Conservation (phyloP, 768 basidiomycete genomes). For the Leccinum arenicola region DNA sequence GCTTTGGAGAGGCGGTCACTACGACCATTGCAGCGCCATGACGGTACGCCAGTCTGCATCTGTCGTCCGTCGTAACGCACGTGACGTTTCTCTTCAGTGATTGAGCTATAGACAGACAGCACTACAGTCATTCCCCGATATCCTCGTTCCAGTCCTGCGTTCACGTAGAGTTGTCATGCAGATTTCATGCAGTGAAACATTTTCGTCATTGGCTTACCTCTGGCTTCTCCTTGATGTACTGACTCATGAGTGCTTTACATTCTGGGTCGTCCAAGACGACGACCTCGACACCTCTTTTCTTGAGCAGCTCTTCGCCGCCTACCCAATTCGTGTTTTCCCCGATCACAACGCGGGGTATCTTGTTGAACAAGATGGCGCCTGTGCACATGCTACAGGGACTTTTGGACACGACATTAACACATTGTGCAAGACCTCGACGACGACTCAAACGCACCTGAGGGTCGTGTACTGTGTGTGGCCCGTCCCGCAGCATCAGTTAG, state of each 20-base stretch:
- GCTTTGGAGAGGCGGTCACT: constrained; percentile 33
- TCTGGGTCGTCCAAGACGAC: constrained; percentile 44
- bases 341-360: constrained; percentile 63
- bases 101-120: constrained; percentile 6
- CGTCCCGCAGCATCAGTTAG: background rate
- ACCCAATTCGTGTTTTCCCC: constrained; percentile 58
- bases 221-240: constrained; percentile 55
- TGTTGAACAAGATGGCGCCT: constrained; percentile 60
- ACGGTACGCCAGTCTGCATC: constrained; percentile 6
- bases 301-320: constrained; percentile 54
- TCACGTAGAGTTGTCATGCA: constrained; percentile 12
- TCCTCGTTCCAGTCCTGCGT: constrained; percentile 58
- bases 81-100: background rate
- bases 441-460: constrained; percentile 26
- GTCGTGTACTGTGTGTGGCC: constrained; percentile 35
- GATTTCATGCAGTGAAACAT: constrained; percentile 6
- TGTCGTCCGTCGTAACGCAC: background rate
- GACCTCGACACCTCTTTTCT: constrained; percentile 51
- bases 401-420: background rate
- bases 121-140: constrained; percentile 44
- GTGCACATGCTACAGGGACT: constrained; percentile 66
- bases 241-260: constrained; percentile 53
- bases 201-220: constrained; percentile 36
- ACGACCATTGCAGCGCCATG: constrained; percentile 25
- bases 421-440: background rate